phyloP scores from a whole-genome alignment of 495 filamentous ascomycete genomes.

The Penicillium coffeae region DNA sequence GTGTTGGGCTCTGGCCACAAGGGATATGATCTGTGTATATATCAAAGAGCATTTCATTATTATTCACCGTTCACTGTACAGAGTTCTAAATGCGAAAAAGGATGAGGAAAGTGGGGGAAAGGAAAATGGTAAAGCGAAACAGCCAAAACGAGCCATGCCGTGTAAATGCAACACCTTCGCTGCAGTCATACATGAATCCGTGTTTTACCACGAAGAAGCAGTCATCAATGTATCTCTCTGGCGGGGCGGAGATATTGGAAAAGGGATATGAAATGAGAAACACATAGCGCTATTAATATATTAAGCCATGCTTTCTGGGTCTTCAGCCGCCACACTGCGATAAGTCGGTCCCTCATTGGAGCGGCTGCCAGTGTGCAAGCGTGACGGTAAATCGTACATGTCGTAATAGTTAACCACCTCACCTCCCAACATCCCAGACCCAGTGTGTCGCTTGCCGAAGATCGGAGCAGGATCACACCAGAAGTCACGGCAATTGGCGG shows the following conservation, averaged over 20 bases:
- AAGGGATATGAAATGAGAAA: background rate
- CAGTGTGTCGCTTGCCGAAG: constrained; percentile 70
- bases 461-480: constrained; percentile 87
- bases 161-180: constrained; percentile 22
- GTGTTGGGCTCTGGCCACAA: no score
- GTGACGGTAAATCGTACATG: constrained; percentile 79
- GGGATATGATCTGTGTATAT: no score
- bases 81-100: constrained; percentile 17
- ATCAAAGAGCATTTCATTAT: constrained; percentile 13
- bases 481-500: constrained; percentile 92
- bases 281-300: background rate
- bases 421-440: constrained; percentile 72
- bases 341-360: constrained; percentile 23
- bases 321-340: constrained; percentile 40
- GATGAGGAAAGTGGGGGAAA: background rate
- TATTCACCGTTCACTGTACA: constrained; percentile 24
- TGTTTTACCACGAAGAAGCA: background rate
- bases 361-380: constrained; percentile 49
- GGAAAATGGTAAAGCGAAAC: background rate
- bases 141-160: constrained; percentile 10
- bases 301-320: constrained; percentile 30
- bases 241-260: background rate
- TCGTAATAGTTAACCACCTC: constrained; percentile 77
- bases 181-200: constrained; percentile 15
- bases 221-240: constrained; percentile 12